phyloP scores from a whole-genome alignment of 1,284 basidiomycete species.

The Porogramme epimiltina region DNA sequence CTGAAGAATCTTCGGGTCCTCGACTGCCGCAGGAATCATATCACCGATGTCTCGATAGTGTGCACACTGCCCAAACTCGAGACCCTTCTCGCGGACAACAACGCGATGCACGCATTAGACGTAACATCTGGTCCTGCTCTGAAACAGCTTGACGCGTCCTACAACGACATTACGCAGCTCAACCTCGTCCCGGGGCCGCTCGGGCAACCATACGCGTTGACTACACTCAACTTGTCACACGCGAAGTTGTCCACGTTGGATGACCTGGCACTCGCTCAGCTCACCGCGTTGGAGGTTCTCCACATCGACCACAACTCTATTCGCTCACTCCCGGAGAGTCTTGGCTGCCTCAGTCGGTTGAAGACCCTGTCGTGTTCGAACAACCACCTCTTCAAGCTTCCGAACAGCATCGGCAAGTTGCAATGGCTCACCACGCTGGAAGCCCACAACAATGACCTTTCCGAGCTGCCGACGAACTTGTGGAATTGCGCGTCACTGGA shows the following conservation, averaged over 20 bases:
- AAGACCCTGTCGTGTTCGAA: slow-evolving; percentile 85
- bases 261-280: slow-evolving; percentile 69
- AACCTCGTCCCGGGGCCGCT: slow-evolving; percentile 64
- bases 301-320: slow-evolving; percentile 89
- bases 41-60: slow-evolving; percentile 74
- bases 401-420: slow-evolving; percentile 77
- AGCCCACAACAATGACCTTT: slow-evolving; percentile 91
- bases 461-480: slow-evolving; percentile 72
- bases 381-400: slow-evolving; percentile 83
- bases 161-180: slow-evolving; percentile 84
- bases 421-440: slow-evolving; percentile 81
- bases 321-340: slow-evolving; percentile 79
- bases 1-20: slow-evolving; percentile 70
- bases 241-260: slow-evolving; percentile 89
- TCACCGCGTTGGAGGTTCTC: slow-evolving; percentile 74
- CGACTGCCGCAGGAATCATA: slow-evolving; percentile 84
- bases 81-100: slow-evolving; percentile 78
- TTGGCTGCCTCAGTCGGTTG: slow-evolving; percentile 76
- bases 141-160: slow-evolving; percentile 64
- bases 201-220: slow-evolving; percentile 67
- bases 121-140: slow-evolving; percentile 71
- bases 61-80: slow-evolving; percentile 73
- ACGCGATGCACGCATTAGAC: slow-evolving; percentile 79
- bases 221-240: slow-evolving; percentile 86
- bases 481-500: slow-evolving; percentile 85